Evolutionary conservation across 2,329 filamentous ascomycete species (phyloP).

Genomic region (Aspergillus clavatus): DNA sequence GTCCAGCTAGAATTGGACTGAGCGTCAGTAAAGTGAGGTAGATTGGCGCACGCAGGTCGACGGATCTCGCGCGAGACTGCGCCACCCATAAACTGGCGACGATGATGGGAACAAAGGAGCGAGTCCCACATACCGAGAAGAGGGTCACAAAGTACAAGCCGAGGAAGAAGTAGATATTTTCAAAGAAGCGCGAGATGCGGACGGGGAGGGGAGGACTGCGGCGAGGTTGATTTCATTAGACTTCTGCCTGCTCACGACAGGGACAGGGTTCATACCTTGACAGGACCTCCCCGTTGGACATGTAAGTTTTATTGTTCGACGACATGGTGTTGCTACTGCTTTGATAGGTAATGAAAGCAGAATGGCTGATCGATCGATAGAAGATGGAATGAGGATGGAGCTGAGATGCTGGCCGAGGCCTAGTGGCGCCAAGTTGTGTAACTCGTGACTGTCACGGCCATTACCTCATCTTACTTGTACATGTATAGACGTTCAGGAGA

Average conservation of each 20-base stretch:
- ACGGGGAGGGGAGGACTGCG: slow-evolving; percentile 43
- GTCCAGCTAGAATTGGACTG: too few relatives aligned
- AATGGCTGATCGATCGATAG: slow-evolving; percentile 2
- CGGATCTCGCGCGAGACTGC: too few relatives aligned
- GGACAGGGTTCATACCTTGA: slow-evolving; percentile 23
- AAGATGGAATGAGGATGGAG: slow-evolving; percentile 3
- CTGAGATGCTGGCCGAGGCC: slow-evolving; percentile 2
- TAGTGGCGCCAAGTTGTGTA: slow-evolving; percentile 4
- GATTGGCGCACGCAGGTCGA: too few relatives aligned
- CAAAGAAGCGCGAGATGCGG: slow-evolving; percentile 38
- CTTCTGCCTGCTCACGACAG: background rate
- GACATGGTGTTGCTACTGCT: slow-evolving; percentile 27
- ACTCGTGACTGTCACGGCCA: slow-evolving; percentile 9
- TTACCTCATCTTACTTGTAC: background rate
- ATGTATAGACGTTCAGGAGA: too few relatives aligned
- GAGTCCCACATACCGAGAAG: slow-evolving; percentile 39
- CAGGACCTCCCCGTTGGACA: slow-evolving; percentile 39
- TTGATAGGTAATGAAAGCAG: slow-evolving; percentile 2
- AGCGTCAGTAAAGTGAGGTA: too few relatives aligned
- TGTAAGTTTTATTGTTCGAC: slow-evolving; percentile 29
- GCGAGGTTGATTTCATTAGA: slow-evolving; percentile 4
- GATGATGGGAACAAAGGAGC: background rate
- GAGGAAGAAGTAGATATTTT: slow-evolving; percentile 44
- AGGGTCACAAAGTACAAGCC: slow-evolving; percentile 47
- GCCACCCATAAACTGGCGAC: too few relatives aligned